Percentiles rank a stretch among this genome's conserved stretches.
phyloP scores from a whole-genome alignment of 345 rosid genomes.

The Hibiscus tridactylites region DNA sequence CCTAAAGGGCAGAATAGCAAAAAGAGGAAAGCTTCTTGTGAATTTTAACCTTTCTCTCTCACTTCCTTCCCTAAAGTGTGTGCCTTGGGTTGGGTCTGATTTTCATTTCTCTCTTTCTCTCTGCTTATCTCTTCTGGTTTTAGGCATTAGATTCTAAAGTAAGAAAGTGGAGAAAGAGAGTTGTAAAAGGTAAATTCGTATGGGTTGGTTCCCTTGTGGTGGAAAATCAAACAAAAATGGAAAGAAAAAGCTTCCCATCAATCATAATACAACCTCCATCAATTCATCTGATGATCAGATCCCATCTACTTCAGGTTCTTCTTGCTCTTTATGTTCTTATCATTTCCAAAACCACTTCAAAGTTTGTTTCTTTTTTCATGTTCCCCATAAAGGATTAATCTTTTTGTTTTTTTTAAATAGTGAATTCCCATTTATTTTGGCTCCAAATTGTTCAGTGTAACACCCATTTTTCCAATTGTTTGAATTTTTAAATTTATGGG shows the following conservation, averaged over 20 bases:
- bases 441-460: not conserved
- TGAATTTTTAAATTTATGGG: conserved; percentile 1
- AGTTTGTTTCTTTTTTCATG: not conserved
- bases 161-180: not conserved
- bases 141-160: not conserved
- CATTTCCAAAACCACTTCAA: not conserved
- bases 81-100: conserved; percentile 1
- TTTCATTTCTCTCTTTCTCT: not conserved
- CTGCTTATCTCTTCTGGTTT: not conserved
- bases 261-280: not conserved
- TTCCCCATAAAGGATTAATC: not conserved
- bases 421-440: not conserved
- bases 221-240: conserved; percentile 33
- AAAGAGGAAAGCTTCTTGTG: not conserved
- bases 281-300: conserved; percentile 33
- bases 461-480: not conserved
- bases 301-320: conserved; percentile 48
- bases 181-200: conserved; percentile 10
- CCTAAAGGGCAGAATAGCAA: not conserved
- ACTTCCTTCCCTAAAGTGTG: not conserved
- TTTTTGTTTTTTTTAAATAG: not conserved
- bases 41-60: not conserved
- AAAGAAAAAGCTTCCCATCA: conserved; percentile 21
- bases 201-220: conserved; percentile 49
- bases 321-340: not conserved